Evolutionary conservation across 176 grass and related monocot species (phyloP), one percentile per base, ranked within the genome.

Genomic region (Elymus sibiricus): DNA sequence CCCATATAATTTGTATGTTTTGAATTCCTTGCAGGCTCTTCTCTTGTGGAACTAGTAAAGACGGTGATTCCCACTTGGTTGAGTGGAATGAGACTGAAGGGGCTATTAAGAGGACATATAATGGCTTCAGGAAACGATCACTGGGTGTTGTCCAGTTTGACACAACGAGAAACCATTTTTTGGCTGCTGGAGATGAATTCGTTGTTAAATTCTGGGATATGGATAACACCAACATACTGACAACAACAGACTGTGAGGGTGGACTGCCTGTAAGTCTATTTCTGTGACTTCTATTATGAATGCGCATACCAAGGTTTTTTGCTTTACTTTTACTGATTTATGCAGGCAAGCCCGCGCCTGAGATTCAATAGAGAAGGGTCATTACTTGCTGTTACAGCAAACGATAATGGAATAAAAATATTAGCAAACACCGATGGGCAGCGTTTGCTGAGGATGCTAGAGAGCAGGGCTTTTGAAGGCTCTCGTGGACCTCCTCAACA

Each of bases 1-100:
- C 35, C 11, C 11, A 34, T 87, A 74, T 28, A 44, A 74, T 69
- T 67, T 61, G 37, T 81, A 70, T 60, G 16, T 15, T 76, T 70
- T 72, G 5, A 15, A 58, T 90, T 86, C 70, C 15, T 71, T 73
- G 84, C 81, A 98, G 93, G 83, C 84, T 99, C 4, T 99, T 99
- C 84, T 99, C 97, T 13, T 99, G 97, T 22, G 97, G 97, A 60
- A 99, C 97, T 21, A 99, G 97, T 73, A 99, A 99, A 89, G 97
- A 99, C 6, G 97, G 97, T 26, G 94, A 99, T 42, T 99, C 94
- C 11, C 94, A 97, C 90, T 89, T 99, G 62, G 97, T 99, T 76
- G 97, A 99, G 87, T 99, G 97, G 97, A 99, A 99, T 65, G 97
- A 99, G 88, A 91, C 92, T 64, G 97, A 99, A 85, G 97, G 97